A percentile compares a stretch with the other conserved stretches of the same genome.
Conservation (phyloP, 805 yeast species). For the Sugiyamaella chiloensis region DNA sequence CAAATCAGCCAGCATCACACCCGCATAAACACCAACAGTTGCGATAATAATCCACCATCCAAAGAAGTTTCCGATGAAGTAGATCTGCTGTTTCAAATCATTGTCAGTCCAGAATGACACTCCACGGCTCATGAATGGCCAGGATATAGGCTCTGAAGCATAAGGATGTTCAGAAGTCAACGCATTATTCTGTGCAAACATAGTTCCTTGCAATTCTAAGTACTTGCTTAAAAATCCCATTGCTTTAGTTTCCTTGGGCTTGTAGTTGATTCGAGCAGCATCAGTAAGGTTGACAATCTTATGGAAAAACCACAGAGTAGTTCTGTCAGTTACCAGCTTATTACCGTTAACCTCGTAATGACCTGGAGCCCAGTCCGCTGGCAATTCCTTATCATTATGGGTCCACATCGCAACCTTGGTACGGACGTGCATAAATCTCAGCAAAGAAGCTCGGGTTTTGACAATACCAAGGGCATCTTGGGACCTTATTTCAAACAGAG, state of each 20-base stretch:
- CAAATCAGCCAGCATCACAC: slow-evolving; percentile 69
- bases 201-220: slow-evolving; percentile 79
- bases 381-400: slow-evolving; percentile 69
- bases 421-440: slow-evolving; percentile 76
- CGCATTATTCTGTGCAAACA: slow-evolving; percentile 92
- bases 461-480: slow-evolving; percentile 51
- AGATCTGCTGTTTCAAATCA: slow-evolving; percentile 57
- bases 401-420: slow-evolving; percentile 95
- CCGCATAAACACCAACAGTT: slow-evolving; percentile 59
- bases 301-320: slow-evolving; percentile 76
- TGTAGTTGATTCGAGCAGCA: slow-evolving; percentile 52
- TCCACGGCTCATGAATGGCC: slow-evolving; percentile 90
- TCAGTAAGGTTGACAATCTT: slow-evolving; percentile 64
- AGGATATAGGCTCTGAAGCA: slow-evolving; percentile 84
- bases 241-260: slow-evolving; percentile 55
- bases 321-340: slow-evolving; percentile 66
- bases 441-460: slow-evolving; percentile 65
- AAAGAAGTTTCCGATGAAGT: slow-evolving; percentile 81
- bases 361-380: slow-evolving; percentile 86
- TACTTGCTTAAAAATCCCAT: slow-evolving; percentile 82
- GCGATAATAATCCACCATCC: slow-evolving; percentile 87
- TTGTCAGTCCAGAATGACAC: slow-evolving; percentile 89
- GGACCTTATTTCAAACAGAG: slow-evolving; percentile 65
- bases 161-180: slow-evolving; percentile 88
- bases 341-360: slow-evolving; percentile 96